Conservation (phyloP, 768 basidiomycete genomes). For the Cystofilobasidium bisporidii region DNA sequence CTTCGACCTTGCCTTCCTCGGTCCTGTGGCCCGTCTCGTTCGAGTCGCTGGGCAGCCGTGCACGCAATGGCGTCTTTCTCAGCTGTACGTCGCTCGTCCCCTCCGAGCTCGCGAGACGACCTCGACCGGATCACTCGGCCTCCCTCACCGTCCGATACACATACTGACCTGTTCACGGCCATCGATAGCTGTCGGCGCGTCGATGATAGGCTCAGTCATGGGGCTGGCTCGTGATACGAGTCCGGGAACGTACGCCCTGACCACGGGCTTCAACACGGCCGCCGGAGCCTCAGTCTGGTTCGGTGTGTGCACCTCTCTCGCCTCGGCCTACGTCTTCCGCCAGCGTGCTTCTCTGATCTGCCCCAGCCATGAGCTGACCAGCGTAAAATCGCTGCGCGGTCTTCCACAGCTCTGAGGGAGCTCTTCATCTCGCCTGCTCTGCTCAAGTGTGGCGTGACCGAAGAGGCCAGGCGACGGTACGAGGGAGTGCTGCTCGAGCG, state of each 20-base stretch:
- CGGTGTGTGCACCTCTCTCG: not conserved
- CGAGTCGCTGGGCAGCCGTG: not conserved
- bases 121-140: too few species aligned
- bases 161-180: not conserved
- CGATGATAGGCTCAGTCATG: not conserved
- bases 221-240: not conserved
- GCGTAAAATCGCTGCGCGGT: too few species aligned
- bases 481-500: not conserved
- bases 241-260: not conserved
- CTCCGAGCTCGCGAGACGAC: not conserved
- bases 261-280: not conserved
- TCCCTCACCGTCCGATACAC: too few species aligned
- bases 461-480: not conserved
- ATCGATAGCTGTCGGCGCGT: not conserved
- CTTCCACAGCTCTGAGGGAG: not conserved
- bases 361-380: too few species aligned
- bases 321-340: not conserved
- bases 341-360: too few species aligned
- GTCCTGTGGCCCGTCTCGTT: constrained; percentile 1
- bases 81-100: not conserved
- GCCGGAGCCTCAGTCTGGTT: not conserved
- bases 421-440: not conserved
- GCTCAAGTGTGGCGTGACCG: not conserved
- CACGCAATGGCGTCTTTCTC: not conserved
- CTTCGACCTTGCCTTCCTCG: too few species aligned